Evolutionary conservation across 495 filamentous ascomycete species (phyloP).

Genomic region (Pseudotulostoma volvatum): DNA sequence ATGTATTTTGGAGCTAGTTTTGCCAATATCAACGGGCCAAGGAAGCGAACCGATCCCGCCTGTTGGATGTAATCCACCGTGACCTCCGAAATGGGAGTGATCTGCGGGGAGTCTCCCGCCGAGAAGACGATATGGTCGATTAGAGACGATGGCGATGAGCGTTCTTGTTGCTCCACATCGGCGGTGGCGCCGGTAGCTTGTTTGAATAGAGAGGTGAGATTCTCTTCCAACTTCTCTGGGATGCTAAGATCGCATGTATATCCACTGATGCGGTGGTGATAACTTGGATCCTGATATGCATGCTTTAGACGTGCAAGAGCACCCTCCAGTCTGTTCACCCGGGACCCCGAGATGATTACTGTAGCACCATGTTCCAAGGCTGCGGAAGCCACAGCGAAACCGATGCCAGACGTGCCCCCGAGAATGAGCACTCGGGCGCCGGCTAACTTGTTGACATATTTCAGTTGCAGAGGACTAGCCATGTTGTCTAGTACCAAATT

Average conservation of each 20-base stretch:
- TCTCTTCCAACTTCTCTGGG: constrained; percentile 22
- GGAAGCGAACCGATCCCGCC: constrained; percentile 26
- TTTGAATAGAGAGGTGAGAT: constrained; percentile 31
- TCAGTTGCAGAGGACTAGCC: constrained; percentile 5
- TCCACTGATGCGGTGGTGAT: constrained; percentile 18
- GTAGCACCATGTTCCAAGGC: constrained; percentile 26
- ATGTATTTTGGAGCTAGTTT: constrained; percentile 29
- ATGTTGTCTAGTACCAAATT: no score
- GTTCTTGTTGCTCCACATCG: not conserved
- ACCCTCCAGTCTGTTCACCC: constrained; percentile 17
- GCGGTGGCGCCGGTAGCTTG: constrained; percentile 8
- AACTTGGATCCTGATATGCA: constrained; percentile 12
- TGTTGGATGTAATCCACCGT: constrained; percentile 24
- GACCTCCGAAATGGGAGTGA: constrained; percentile 14
- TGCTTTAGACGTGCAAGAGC: constrained; percentile 19
- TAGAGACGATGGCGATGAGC: constrained; percentile 6
- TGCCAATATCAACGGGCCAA: constrained; percentile 31
- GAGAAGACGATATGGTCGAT: constrained; percentile 30
- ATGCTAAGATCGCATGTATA: constrained; percentile 34
- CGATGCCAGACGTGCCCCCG: constrained; percentile 33
- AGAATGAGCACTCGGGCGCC: constrained; percentile 24
- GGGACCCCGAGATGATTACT: constrained; percentile 36
- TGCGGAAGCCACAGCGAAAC: constrained; percentile 32
- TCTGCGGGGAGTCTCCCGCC: constrained; percentile 21
- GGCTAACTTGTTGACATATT: constrained; percentile 10